Percentiles rank a stretch among this genome's conserved stretches.
Conservation (phyloP, 257 asterid species). For the Ajuga chamaepitys region DNA sequence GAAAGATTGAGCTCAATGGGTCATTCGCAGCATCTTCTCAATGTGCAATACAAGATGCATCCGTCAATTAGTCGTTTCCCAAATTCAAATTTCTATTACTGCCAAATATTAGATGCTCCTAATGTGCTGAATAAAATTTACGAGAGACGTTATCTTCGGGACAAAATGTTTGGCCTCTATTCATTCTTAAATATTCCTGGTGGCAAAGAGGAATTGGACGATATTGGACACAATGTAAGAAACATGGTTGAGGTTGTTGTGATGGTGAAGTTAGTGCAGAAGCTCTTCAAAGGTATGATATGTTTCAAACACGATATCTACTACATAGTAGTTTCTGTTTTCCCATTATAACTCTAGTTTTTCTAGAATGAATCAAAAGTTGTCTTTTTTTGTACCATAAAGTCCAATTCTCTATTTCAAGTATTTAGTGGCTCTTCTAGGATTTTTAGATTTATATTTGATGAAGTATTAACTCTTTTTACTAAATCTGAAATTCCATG, state of each 20-base stretch:
- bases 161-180: constrained; percentile 53
- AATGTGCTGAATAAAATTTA: constrained; percentile 24
- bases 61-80: constrained; percentile 48
- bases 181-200: constrained; percentile 43
- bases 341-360: not conserved
- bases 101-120: constrained; percentile 36
- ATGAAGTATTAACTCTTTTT: not conserved
- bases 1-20: constrained; percentile 47
- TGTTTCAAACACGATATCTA: not conserved
- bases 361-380: too few relatives aligned
- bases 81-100: constrained; percentile 27
- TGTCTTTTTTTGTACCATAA: too few relatives aligned
- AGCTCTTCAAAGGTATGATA: constrained; percentile 38
- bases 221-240: constrained; percentile 31
- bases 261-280: constrained; percentile 33
- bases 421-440: too few relatives aligned
- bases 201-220: constrained; percentile 50
- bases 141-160: constrained; percentile 26
- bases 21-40: constrained; percentile 38
- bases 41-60: constrained; percentile 57
- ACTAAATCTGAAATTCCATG: too few relatives aligned
- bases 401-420: too few relatives aligned
- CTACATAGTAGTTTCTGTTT: not conserved
- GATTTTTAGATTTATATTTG: not conserved
- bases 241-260: constrained; percentile 68